phyloP scores from a whole-genome alignment of 805 yeast species.

The Maudiozyma serrabonitensis region DNA sequence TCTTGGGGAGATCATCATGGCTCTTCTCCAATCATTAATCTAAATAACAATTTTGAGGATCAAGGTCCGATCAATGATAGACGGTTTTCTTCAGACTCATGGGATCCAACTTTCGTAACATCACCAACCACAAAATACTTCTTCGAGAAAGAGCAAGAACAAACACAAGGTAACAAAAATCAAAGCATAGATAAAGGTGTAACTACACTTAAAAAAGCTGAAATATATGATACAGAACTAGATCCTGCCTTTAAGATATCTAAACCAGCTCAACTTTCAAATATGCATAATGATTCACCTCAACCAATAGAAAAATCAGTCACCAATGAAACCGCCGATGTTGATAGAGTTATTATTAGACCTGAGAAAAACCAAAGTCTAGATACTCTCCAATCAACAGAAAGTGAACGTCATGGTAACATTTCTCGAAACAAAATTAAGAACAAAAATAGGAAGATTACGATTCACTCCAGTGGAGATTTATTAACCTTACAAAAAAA shows the following conservation, averaged over 20 bases:
- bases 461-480: constrained; percentile 25
- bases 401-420: background rate
- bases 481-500: constrained; percentile 4
- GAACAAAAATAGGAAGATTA: constrained; percentile 19
- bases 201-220: background rate
- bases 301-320: background rate
- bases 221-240: background rate
- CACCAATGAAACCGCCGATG: too few relatives aligned
- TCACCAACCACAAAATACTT: background rate
- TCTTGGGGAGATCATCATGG: constrained; percentile 34
- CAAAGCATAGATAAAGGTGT: too few relatives aligned
- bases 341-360: background rate
- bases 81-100: background rate
- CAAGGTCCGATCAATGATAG: background rate
- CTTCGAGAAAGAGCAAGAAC: background rate
- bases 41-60: constrained; percentile 1
- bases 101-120: constrained; percentile 2
- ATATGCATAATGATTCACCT: background rate
- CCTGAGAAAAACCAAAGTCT: background rate
- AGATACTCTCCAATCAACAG: background rate
- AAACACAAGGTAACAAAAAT: too few relatives aligned
- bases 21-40: constrained; percentile 6
- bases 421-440: constrained; percentile 7
- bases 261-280: background rate
- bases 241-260: constrained; percentile 15